A percentile compares a stretch with the other conserved stretches of the same genome.
phyloP scores from a whole-genome alignment of 2,329 filamentous ascomycete genomes.

The Beauveria sp. region DNA sequence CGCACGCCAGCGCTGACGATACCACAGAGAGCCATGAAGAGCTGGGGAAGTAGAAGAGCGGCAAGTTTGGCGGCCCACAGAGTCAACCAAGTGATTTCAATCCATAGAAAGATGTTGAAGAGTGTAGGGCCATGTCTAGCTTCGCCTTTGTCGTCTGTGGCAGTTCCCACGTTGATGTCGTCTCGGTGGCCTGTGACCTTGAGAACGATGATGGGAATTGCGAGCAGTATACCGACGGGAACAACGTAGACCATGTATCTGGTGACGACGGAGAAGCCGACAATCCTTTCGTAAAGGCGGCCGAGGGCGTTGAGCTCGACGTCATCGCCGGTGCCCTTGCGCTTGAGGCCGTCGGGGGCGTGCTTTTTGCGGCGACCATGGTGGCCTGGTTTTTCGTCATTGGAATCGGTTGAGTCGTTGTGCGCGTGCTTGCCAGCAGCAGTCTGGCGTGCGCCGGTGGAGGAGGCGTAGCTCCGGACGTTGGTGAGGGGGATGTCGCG shows the following conservation, averaged over 20 bases:
- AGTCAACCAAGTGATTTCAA: constrained; percentile 59
- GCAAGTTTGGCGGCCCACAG: constrained; percentile 61
- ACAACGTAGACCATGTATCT: constrained; percentile 62
- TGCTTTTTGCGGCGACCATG: constrained; percentile 43
- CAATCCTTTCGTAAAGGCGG: constrained; percentile 55
- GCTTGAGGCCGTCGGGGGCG: constrained; percentile 30
- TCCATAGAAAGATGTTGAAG: constrained; percentile 59
- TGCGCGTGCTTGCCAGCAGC: constrained; percentile 26
- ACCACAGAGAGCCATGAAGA: constrained; percentile 63
- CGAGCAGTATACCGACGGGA: constrained; percentile 54
- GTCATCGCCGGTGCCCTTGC: constrained; percentile 43
- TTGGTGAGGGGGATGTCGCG: constrained; percentile 45
- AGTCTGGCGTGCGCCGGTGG: constrained; percentile 44
- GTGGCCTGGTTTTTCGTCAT: constrained; percentile 37
- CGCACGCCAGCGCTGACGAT: constrained; percentile 62
- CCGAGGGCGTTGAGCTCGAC: constrained; percentile 57
- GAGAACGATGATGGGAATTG: constrained; percentile 53
- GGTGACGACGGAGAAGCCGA: constrained; percentile 55
- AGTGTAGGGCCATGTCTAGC: constrained; percentile 37
- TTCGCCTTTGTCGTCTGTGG: constrained; percentile 15
- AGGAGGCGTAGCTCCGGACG: constrained; percentile 48
- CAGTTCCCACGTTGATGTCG: constrained; percentile 30
- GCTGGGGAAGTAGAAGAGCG: constrained; percentile 49
- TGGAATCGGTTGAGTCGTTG: constrained; percentile 25
- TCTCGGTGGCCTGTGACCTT: constrained; percentile 32